A percentile compares a stretch with the other conserved stretches of the same genome.
Conservation (phyloP, 352 stramenopile species). For the Phytopythium cucurbitacearum region DNA sequence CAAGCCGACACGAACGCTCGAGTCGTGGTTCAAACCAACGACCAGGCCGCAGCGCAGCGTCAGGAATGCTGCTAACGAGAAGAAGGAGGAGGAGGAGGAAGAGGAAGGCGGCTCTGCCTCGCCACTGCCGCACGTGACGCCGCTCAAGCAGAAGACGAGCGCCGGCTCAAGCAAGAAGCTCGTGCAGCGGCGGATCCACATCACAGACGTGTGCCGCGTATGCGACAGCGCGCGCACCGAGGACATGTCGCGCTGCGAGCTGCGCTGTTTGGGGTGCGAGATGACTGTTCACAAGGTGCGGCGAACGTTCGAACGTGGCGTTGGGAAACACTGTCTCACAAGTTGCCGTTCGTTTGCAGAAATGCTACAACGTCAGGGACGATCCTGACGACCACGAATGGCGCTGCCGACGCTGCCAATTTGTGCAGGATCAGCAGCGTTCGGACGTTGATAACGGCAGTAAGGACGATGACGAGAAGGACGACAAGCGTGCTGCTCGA, state of each 20-base stretch:
- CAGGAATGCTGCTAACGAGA: constrained; percentile 4
- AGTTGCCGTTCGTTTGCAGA: constrained; percentile 7
- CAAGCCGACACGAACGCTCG: constrained; percentile 49
- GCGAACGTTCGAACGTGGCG: not conserved
- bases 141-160: constrained; percentile 11
- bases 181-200: constrained; percentile 66
- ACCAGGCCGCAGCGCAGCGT: constrained; percentile 3
- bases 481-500: not conserved
- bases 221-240: constrained; percentile 52
- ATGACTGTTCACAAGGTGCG: constrained; percentile 68
- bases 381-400: constrained; percentile 39
- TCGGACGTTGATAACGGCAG: constrained; percentile 1
- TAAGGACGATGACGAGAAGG: constrained; percentile 7
- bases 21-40: constrained; percentile 52
- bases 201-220: constrained; percentile 64
- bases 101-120: not conserved
- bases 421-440: constrained; percentile 32
- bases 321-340: not conserved
- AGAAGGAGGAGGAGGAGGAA: constrained; percentile 8
- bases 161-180: constrained; percentile 31
- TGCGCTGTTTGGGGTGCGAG: constrained; percentile 55
- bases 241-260: constrained; percentile 42
- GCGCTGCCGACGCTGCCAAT: constrained; percentile 55
- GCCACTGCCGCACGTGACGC: not conserved
- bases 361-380: constrained; percentile 50